Evolutionary conservation across 768 basidiomycete genomes (phyloP), one percentile per base, ranked within the genome.

Genomic region (Lactarius sp.): DNA sequence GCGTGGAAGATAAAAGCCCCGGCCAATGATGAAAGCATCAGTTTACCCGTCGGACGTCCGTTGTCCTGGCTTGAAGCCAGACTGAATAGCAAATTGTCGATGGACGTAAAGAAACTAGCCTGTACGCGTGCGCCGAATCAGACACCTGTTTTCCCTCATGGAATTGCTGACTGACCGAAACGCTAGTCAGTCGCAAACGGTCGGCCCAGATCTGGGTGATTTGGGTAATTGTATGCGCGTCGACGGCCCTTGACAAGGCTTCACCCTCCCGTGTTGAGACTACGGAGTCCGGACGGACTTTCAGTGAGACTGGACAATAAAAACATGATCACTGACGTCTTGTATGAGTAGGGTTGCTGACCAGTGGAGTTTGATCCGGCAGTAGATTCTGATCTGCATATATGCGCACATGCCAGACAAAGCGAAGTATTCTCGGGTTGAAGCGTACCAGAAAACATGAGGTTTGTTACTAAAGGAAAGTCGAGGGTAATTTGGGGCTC

Each of bases 1-100:
- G n/a, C 55, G 54, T 68, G 67, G 49, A 67, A 61, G 54, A 68
- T 52, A 31, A 67, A 57, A 41, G 67, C 62, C 49, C 67, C 67
- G 9, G 61, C 20, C 41, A 68, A 47, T 12, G 54, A 60, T 27
- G 67, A 66, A 36, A 52, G 36, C 20, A 44, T 27, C 31, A 60
- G 31, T 42, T 50, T 63, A n/a, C 53, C 60, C 6, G 49, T 47
- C 13, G 16, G 16, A 18, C 36, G 39, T 22, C 46, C 33, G 10
- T 52, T 18, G 41, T 46, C 13, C 16, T 31, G 14, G 3, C 31
- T 13, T 10, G 56, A 42, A 13, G 47, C 56, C 6, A 63, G 46
- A 6, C 10, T 42, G 49, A 66, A 58, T 6, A 60, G 27, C 27
- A 64, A 56, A 34, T 59, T 33, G 65, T 68, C 65, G 36, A 68